These are phyloP conservation scores for Metarhizium album DNA, from an alignment of 2,329 filamentous ascomycete genomes.

Conservation along the genomic window DNA sequence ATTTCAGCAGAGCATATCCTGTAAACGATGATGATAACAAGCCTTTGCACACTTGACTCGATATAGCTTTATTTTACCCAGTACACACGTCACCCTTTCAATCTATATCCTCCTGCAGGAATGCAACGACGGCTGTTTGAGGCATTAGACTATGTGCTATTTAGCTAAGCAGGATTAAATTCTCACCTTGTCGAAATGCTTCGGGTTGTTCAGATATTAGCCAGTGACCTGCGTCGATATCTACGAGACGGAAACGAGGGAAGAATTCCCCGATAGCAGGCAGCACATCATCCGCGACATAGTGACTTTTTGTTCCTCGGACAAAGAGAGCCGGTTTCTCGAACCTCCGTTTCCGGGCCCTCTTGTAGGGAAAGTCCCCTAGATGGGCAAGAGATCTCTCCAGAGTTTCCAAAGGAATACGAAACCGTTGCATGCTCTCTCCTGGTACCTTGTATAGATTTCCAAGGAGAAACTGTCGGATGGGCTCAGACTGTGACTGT, in stretches of 20 bases:
- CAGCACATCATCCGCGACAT: conserved; percentile 69
- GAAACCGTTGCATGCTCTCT: conserved; percentile 54
- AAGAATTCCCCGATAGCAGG: conserved; percentile 78
- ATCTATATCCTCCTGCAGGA: background rate
- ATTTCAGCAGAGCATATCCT: background rate
- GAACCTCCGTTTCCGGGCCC: conserved; percentile 58
- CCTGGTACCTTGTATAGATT: conserved; percentile 56
- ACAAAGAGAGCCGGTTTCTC: conserved; percentile 73
- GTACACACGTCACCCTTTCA: background rate
- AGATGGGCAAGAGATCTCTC: conserved; percentile 59
- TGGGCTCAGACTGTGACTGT: conserved; percentile 42
- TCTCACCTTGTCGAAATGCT: conserved; percentile 58
- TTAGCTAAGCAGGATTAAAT: background rate
- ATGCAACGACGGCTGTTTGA: conserved; percentile 4
- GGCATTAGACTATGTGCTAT: background rate
- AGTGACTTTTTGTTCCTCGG: conserved; percentile 64
- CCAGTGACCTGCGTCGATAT: conserved; percentile 78
- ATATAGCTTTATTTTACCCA: background rate
- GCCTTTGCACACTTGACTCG: background rate
- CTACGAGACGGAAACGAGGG: conserved; percentile 60
- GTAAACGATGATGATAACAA: background rate
- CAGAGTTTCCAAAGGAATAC: conserved; percentile 66
- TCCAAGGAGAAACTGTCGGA: conserved; percentile 85
- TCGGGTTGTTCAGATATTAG: conserved; percentile 81
- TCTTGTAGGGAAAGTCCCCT: conserved; percentile 79